Conservation (phyloP, 2,329 filamentous ascomycete genomes). For the Neonectria neomacrospora region DNA sequence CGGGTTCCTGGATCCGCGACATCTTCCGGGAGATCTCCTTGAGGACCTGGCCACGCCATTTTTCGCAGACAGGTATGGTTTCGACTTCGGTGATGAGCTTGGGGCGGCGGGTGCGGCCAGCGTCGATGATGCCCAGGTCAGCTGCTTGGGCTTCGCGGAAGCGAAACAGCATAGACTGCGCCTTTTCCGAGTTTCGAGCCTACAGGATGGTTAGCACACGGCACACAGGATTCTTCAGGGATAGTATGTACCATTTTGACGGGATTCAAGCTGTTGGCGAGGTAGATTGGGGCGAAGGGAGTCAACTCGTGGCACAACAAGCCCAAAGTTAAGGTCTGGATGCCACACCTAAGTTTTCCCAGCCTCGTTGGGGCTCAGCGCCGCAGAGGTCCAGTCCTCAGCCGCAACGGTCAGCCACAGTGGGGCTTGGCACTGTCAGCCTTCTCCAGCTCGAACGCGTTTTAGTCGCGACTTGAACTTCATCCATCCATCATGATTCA, state of each 20-base stretch:
- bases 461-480: constrained; percentile 6
- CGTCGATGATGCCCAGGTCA: constrained; percentile 95
- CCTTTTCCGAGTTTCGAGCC: constrained; percentile 98
- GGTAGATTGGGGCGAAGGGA: constrained; percentile 11
- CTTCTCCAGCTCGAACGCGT: constrained; percentile 28
- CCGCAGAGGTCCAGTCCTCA: constrained; percentile 10
- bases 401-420: constrained; percentile 35
- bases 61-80: constrained; percentile 88
- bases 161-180: constrained; percentile 99
- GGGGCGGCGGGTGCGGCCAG: constrained; percentile 86
- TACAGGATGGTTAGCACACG: constrained; percentile 49
- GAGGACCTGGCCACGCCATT: constrained; percentile 97
- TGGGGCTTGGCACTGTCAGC: constrained; percentile 32
- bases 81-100: constrained; percentile 90
- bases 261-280: constrained; percentile 23
- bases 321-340: constrained; percentile 27
- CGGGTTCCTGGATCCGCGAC: constrained; percentile 90
- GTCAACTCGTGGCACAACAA: constrained; percentile 21
- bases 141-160: constrained; percentile 98
- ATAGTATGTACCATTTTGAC: constrained; percentile 43
- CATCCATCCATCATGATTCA: constrained; percentile 9
- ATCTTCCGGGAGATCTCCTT: constrained; percentile 98
- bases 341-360: constrained; percentile 43
- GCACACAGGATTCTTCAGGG: fast-evolving
- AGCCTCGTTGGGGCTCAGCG: constrained; percentile 38